These are phyloP conservation scores for Leccinum ochraceum DNA, from an alignment of 768 basidiomycete species.

Conservation along the genomic window DNA sequence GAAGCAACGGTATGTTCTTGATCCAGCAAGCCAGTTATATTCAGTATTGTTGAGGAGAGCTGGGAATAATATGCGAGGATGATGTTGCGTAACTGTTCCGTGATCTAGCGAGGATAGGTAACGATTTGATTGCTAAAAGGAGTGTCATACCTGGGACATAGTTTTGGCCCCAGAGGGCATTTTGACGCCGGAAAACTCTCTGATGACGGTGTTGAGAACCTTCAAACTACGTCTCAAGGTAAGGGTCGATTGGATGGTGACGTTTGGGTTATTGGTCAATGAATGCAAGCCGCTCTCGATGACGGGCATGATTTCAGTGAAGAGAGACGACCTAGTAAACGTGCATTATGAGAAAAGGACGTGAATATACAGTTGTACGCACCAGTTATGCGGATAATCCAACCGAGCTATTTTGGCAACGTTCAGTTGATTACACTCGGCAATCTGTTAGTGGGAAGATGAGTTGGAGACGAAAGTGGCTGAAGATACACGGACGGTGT, in stretches of 20 bases:
- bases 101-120: conserved; percentile 20
- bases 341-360: not conserved
- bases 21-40: conserved; percentile 37
- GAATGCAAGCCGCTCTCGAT: conserved; percentile 56
- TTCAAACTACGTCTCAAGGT: conserved; percentile 61
- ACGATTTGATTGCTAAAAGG: not conserved
- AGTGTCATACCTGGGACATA: conserved; percentile 56
- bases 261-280: conserved; percentile 44
- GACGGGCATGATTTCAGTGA: conserved; percentile 46
- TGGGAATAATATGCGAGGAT: conserved; percentile 64
- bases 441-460: conserved; percentile 46
- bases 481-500: conserved; percentile 53
- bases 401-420: conserved; percentile 74
- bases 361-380: conserved; percentile 17
- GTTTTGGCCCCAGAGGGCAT: conserved; percentile 66
- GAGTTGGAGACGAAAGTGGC: not conserved
- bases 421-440: conserved; percentile 73
- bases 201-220: conserved; percentile 63
- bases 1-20: conserved; percentile 43
- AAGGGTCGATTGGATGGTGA: conserved; percentile 47
- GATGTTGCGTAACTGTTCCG: conserved; percentile 44
- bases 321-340: conserved; percentile 25
- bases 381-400: conserved; percentile 80
- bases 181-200: conserved; percentile 70
- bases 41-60: conserved; percentile 39